Base-by-base conservation (phyloP, 495 filamentous ascomycete species). In the Usnea hakonensis region DNA sequence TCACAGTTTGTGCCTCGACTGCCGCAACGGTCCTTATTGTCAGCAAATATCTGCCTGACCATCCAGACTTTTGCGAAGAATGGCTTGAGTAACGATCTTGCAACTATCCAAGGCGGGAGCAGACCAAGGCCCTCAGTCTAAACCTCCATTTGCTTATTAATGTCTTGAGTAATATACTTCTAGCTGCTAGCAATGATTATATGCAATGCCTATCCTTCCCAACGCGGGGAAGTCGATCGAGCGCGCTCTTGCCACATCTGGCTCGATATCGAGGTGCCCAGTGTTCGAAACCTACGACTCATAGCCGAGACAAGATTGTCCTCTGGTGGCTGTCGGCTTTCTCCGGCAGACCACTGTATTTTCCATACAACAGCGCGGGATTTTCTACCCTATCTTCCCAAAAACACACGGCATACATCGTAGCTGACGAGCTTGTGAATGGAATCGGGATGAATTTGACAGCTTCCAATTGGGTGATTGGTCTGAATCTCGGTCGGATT, bases 101-200 rank as follows among this genome's bases (percentile, higher is more conserved):
- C 38, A 9, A 69, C 64, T 3, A 44, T 67, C n/a, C 54, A 63
- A 21, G 26, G 60, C 7, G 75, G 70, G 3, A 55, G 58, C 26
- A 61, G 33, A 59, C 65, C 23, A 67, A 67, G 33, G 44, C 41
- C 5, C 57, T 69, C 9, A 69, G 62, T 23, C 50, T 71, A 14
- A 72, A 69, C 64, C 36, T 74, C 13, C 75, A 78, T 59, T 50
- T 77, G 21, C 58, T n/a, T 1, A 74, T 79, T 57, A 77, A 77
- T 56, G 41, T 73, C 10, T 60, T 78, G 0, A 70, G 71, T 40
- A 80, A 75, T 2, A 60, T 68, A 2, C 65, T 79, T 33, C 71
- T 79, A 2, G 65, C 68, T 0, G 74, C 76, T 1, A 76, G 74
- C 48, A 81, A 79, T 60, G 77, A 78, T 53, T 62, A 58, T 43